These are phyloP conservation scores for Eragrostis tef DNA, from an alignment of 202 grass and related monocot species.

Conservation along the genomic window DNA sequence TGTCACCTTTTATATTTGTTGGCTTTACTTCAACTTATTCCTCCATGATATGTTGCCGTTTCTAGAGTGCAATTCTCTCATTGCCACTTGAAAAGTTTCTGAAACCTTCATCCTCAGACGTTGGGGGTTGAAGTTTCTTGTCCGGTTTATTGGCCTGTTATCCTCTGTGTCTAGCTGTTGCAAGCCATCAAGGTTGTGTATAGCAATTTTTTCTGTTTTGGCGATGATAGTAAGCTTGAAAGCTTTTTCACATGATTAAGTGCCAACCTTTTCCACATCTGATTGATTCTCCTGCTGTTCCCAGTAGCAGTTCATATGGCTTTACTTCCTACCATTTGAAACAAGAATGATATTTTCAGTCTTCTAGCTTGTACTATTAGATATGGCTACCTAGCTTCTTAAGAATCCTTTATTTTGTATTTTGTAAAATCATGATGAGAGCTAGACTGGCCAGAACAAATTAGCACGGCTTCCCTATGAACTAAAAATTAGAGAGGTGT, in stretches of 20 bases:
- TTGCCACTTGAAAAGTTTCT: conserved; percentile 13
- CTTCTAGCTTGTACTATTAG: conserved; percentile 48
- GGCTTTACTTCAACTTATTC: not conserved
- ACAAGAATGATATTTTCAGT: conserved; percentile 39
- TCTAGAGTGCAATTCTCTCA: conserved; percentile 6
- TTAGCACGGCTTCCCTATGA: conserved; percentile 50
- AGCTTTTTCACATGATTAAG: conserved; percentile 29
- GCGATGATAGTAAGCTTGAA: conserved; percentile 38
- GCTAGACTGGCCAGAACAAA: conserved; percentile 30
- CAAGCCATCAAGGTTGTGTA: conserved; percentile 49
- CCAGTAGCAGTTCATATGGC: conserved; percentile 35
- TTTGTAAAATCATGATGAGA: conserved; percentile 47
- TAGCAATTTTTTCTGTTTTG: conserved; percentile 41
- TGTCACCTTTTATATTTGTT: not conserved
- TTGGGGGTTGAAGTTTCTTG: conserved; percentile 32
- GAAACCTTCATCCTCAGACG: conserved; percentile 36
- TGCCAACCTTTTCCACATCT: conserved; percentile 19
- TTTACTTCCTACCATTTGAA: conserved; percentile 27
- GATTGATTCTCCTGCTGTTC: not conserved
- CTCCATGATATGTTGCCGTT: not conserved
- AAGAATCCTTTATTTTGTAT: conserved; percentile 40
- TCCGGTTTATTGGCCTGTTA: conserved; percentile 32
- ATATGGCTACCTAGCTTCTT: conserved; percentile 46
- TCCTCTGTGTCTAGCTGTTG: conserved; percentile 37
- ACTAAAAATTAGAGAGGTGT: not conserved